phyloP scores from a whole-genome alignment of 768 basidiomycete genomes.

The Rubroboletus satanas region DNA sequence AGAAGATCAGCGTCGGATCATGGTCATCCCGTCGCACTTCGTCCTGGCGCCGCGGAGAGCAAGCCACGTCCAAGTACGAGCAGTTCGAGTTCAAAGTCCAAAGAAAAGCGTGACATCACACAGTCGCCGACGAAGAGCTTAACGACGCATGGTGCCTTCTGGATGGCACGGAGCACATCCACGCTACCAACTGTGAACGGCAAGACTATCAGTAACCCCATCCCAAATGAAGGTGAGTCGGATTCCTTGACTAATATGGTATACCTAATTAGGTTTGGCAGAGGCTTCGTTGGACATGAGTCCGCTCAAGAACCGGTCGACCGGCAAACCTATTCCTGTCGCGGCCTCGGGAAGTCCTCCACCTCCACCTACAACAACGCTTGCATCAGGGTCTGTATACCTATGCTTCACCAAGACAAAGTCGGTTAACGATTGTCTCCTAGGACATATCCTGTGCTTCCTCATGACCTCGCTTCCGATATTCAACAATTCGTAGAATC shows the following conservation, averaged over 20 bases:
- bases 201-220: constrained; percentile 65
- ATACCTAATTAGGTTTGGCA: constrained; percentile 11
- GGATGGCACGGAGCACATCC: constrained; percentile 35
- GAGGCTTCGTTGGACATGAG: constrained; percentile 73
- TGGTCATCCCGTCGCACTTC: constrained; percentile 18
- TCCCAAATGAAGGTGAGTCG: constrained; percentile 61
- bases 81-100: constrained; percentile 25
- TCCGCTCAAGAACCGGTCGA: constrained; percentile 63
- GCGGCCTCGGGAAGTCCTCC: constrained; percentile 34
- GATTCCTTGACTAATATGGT: background rate
- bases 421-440: constrained; percentile 12
- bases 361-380: constrained; percentile 37
- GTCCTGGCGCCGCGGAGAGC: constrained; percentile 18
- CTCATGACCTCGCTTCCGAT: constrained; percentile 74
- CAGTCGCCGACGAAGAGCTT: constrained; percentile 46
- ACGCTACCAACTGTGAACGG: constrained; percentile 49
- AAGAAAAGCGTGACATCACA: constrained; percentile 32
- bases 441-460: constrained; percentile 75
- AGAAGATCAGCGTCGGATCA: constrained; percentile 29
- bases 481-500: constrained; percentile 86
- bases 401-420: background rate
- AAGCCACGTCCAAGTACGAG: constrained; percentile 33
- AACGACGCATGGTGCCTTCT: constrained; percentile 31
- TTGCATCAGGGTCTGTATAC: constrained; percentile 61
- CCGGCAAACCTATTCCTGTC: constrained; percentile 61